A percentile compares a stretch with the other conserved stretches of the same genome.
These are phyloP conservation scores for Chytriomyces sp. DNA, from an alignment of 192 early-diverging fungal genomes.

Conservation along the genomic window DNA sequence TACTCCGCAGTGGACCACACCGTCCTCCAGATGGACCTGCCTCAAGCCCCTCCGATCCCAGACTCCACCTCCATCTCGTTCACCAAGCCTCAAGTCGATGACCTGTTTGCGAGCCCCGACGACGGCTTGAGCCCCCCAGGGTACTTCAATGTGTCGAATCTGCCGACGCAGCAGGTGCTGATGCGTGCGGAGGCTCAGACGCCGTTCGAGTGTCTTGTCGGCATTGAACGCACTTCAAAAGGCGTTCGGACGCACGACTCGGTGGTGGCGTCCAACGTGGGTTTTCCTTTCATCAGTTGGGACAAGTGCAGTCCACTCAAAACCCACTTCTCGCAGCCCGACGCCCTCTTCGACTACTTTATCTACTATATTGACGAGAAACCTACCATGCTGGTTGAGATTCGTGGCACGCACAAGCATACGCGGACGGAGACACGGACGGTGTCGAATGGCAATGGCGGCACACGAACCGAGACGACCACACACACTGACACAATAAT, in stretches of 20 bases:
- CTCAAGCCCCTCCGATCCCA: too few relatives aligned
- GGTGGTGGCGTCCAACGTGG: background rate
- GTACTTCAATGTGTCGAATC: background rate
- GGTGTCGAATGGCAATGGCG: background rate
- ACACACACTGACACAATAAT: background rate
- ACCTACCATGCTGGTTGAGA: background rate
- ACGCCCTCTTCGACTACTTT: slow-evolving; percentile 21
- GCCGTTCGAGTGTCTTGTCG: background rate
- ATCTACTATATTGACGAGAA: slow-evolving; percentile 8
- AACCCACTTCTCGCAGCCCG: slow-evolving; percentile 7
- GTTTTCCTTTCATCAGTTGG: background rate
- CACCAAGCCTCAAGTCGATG: too few relatives aligned
- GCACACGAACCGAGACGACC: background rate
- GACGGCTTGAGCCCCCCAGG: background rate
- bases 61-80: too few relatives aligned
- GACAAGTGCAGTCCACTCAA: too few relatives aligned
- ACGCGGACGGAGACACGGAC: slow-evolving; percentile 3
- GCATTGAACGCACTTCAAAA: background rate
- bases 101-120: background rate
- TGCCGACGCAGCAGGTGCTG: background rate
- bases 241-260: background rate
- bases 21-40: too few relatives aligned
- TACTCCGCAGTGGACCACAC: too few relatives aligned
- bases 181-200: background rate
- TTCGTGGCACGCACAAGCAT: slow-evolving; percentile 2